Evolutionary conservation across 495 filamentous ascomycete species (phyloP), one percentile per base, ranked within the genome.

Genomic region (Podospora fimiseda): DNA sequence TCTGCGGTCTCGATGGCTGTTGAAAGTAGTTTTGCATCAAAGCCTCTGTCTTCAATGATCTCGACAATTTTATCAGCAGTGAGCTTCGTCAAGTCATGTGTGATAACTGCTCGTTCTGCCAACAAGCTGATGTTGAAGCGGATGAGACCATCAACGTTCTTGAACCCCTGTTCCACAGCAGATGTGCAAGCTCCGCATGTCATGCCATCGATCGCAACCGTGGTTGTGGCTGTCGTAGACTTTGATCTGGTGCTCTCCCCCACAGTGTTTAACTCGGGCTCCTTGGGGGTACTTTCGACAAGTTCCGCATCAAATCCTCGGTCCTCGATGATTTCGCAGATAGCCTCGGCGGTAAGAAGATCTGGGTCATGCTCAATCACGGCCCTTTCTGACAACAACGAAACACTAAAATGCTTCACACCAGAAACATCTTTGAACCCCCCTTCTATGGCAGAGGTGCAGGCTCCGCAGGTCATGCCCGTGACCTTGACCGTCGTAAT

Each of bases 401-500:
- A 96, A 67, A 98, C 89, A 63, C 90, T 93, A 72, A 97, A 95
- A 62, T 88, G 85, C 38, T 83, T 76, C 13, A 98, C 68, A 1
- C 92, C 94, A 2, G 83, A 72, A 14, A 92, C 73, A 53, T 82
- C 82, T 51, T 83, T 79, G 62, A 97, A 94, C 2, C 86, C 90
- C 46, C 81, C 80, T 67, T 96, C 85, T 16, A 97, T 80, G 39
- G 93, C 91, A 9, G 90, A 87, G 6, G 92, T 96, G 66, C 93
- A 98, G 21, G 92, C 89, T 18, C 92, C 92, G 61, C 92, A 98
- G 3, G 92, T 97, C 93, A 98, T 97, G 23, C 93, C 93, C 59
- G 87, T 87, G 20, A 98, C 80, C 3, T 84, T 81, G 15, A 98
- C 77, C 0, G 90, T 96, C 0, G 91, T 96, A 3, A 85, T 82